Base-by-base conservation (phyloP, 2,329 filamentous ascomycete genomes). In the Botryotinia calthae region DNA sequence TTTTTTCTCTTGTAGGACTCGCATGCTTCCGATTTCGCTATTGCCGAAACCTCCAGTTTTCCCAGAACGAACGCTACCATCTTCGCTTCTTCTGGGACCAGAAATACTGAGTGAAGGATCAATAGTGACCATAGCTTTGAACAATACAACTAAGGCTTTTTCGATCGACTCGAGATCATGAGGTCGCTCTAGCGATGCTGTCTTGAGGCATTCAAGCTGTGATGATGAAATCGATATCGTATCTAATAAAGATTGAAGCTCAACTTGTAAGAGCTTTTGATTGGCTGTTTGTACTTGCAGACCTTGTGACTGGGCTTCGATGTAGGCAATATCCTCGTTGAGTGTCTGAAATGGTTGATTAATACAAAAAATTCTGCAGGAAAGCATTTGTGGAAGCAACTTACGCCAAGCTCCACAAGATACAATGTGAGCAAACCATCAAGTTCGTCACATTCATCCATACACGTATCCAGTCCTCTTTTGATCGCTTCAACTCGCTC, bases 221-320 rank as follows among this genome's bases (percentile, higher is more conserved):
- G 89, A 85, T 0, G 88, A 85, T 7, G 94, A 94, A 73, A 98
- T 97, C 18, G 94, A 95, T 72, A 97, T 95, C 0, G 94, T 98
- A 77, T 95, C 91, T 37, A 99, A 87, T n/a, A 98, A 85, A 48
- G 91, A 92, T 81, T 97, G 90, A 2, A 99, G 87, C 82, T 99
- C 96, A 75, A 91, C 93, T 81, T 95, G 79, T 64, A 99, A 87
- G 42, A 97, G 87, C 81, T 97, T 97, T 81, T 99, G 96, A 79
- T 99, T 99, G 58, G 96, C 94, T 31, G 95, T 95, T 82, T 98
- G 96, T 10, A 99, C 95, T 79, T 99, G 96, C 64, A 99, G 85
- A 85, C 96, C 96, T 83, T 99, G 95, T 10, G 94, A 95, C 82
- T 99, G 96, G 2, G 96, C 94, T 84, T 99, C 96, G 76, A 99